Evolutionary conservation across 306 rosid species (phyloP), one percentile per base, ranked within the genome.

Genomic region (Morella rubra): DNA sequence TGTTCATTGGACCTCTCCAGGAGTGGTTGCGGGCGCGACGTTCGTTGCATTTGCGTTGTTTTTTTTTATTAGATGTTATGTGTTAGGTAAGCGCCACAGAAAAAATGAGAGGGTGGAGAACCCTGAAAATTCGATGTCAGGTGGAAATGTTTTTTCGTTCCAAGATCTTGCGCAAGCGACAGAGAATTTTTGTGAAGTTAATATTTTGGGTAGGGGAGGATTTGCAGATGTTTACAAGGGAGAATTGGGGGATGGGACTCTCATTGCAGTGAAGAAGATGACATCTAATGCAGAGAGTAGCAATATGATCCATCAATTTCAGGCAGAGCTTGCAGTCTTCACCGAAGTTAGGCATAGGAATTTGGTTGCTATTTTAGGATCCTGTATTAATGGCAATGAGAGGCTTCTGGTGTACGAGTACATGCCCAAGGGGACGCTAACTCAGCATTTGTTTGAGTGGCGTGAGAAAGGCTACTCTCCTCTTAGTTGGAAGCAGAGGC

Each of bases 171-270:
- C 86, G 66, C 87, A 90, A 27, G 97, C 86, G 45, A 93, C 96
- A 0, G 47, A 91, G 76, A 89, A 93, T 75, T 93, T 93, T 78
- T 85, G 88, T 1, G 90, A 89, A 76, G 89, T 83, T 1, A 91
- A 90, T n/a, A 87, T 91, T 51, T 76, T 91, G 76, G 98, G 98
- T 5, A 88, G 96, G 71, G 98, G 98, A 55, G 97, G 98, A 32
- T 93, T 90, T 82, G 98, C 97, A 20, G 90, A 86, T 68, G 98
- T 93, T 74, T 93, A 93, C 71, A 88, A 85, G 72, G 98, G 97
- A 27, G 93, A 88, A 78, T 74, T 93, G 67, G 88, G 81, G n/a
- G 97, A 90, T 75, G 96, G 97, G 65, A 93, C 97, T 4, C 82
- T 82, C 61, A 89, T 91, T 68, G 98, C 98, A 45, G 97, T 93